Percentiles rank a stretch among this genome's conserved stretches.
These are phyloP conservation scores for Taiozyma sp. DNA, from an alignment of 1,139 yeast genomes.

Conservation along the genomic window DNA sequence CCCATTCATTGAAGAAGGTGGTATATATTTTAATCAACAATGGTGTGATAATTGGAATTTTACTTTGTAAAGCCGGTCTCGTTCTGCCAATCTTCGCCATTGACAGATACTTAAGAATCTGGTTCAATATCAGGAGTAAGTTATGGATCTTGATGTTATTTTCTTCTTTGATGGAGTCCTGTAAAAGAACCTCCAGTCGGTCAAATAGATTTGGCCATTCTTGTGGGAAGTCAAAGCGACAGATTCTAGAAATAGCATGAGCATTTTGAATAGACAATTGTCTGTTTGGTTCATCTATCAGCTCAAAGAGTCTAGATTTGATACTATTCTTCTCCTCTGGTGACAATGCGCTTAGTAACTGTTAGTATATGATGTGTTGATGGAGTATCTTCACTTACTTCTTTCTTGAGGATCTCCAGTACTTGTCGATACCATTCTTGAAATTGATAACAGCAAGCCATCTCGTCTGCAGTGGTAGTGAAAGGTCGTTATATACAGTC, in stretches of 20 bases:
- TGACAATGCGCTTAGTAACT: slow-evolving; percentile 40
- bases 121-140: slow-evolving; percentile 63
- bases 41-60: slow-evolving; percentile 59
- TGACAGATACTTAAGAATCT: slow-evolving; percentile 68
- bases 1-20: slow-evolving; percentile 61
- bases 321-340: slow-evolving; percentile 70
- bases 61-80: slow-evolving; percentile 71
- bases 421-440: slow-evolving; percentile 80
- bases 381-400: slow-evolving; percentile 11
- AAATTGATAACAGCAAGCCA: slow-evolving; percentile 88
- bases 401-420: slow-evolving; percentile 70
- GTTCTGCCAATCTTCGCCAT: slow-evolving; percentile 81
- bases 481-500: slow-evolving; percentile 53
- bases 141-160: slow-evolving; percentile 57
- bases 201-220: slow-evolving; percentile 85
- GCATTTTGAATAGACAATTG: slow-evolving; percentile 82
- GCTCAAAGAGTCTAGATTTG: slow-evolving; percentile 50
- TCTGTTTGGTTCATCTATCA: slow-evolving; percentile 64
- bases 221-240: slow-evolving; percentile 78
- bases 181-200: slow-evolving; percentile 48
- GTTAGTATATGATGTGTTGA: not conserved
- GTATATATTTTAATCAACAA: slow-evolving; percentile 56
- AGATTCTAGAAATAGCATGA: slow-evolving; percentile 71
- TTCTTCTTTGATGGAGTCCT: slow-evolving; percentile 32
- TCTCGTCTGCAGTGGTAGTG: slow-evolving; percentile 58